These are phyloP conservation scores for Mollisia scopiformis DNA, from an alignment of 2,329 filamentous ascomycete genomes.

Conservation along the genomic window DNA sequence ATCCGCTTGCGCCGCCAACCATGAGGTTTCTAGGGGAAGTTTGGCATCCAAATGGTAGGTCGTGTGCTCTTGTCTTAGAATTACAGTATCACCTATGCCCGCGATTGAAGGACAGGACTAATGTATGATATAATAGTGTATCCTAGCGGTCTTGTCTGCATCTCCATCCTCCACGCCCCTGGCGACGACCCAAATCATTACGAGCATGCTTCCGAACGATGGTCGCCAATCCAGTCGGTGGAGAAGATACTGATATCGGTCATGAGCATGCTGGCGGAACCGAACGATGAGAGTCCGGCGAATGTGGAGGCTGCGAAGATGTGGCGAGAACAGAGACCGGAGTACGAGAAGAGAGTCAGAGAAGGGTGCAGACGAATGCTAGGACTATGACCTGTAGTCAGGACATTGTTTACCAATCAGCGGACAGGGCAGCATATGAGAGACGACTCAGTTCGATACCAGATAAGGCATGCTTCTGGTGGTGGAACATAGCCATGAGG, in stretches of 20 bases:
- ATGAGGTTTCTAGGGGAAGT: slow-evolving; percentile 96
- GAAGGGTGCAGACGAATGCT: slow-evolving; percentile 80
- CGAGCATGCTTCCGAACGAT: slow-evolving; percentile 92
- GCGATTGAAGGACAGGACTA: background rate
- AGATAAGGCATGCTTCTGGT: too few species aligned
- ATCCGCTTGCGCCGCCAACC: slow-evolving; percentile 91
- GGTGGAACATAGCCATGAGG: too few species aligned
- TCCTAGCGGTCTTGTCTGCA: slow-evolving; percentile 88
- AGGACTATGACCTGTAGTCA: slow-evolving; percentile 60
- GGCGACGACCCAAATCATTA: slow-evolving; percentile 99
- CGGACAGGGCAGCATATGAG: too few species aligned
- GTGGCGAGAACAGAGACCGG: slow-evolving; percentile 82
- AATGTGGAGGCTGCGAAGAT: slow-evolving; percentile 96
- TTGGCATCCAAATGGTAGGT: slow-evolving; percentile 92
- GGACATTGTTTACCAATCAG: background rate
- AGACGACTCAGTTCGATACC: too few species aligned
- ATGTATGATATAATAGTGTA: slow-evolving; percentile 65
- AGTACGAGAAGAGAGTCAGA: slow-evolving; percentile 86
- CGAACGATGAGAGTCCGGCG: slow-evolving; percentile 94
- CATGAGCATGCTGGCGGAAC: slow-evolving; percentile 97
- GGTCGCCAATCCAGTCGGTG: slow-evolving; percentile 95
- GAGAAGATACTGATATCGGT: slow-evolving; percentile 97
- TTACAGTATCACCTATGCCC: background rate
- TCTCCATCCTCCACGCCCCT: slow-evolving; percentile 95
- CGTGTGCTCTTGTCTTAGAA: background rate